Percentiles rank a stretch among this genome's conserved stretches.
Evolutionary conservation across 768 basidiomycete genomes (phyloP).

Genomic region (Pleurotus pulmonarius): DNA sequence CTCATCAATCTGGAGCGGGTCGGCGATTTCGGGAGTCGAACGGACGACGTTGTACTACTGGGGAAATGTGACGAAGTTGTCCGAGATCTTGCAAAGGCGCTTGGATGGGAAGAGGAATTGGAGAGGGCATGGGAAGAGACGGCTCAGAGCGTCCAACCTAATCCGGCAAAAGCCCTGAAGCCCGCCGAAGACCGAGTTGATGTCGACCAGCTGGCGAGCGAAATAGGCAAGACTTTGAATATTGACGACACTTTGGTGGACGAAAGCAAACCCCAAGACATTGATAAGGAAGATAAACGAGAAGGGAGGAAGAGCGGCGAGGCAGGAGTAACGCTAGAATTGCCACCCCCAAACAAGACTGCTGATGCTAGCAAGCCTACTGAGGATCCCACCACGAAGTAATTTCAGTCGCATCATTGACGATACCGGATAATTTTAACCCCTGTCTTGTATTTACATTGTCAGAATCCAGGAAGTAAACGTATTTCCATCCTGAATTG

Average conservation of each 20-base stretch:
- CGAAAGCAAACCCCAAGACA: not conserved
- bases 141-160: conserved; percentile 19
- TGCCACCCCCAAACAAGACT: no score
- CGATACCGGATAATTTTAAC: no score
- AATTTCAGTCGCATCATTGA: no score
- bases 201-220: conserved; percentile 8
- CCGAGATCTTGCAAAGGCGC: conserved; percentile 52
- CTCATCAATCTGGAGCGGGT: conserved; percentile 86
- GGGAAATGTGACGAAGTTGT: conserved; percentile 73
- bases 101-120: conserved; percentile 75
- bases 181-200: conserved; percentile 7
- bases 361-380: no score
- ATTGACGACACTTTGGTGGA: not conserved
- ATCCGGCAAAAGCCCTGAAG: conserved; percentile 8
- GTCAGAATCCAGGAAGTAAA: no score
- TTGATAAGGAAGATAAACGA: no score
- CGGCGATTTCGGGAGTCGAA: conserved; percentile 53
- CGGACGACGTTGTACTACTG: conserved; percentile 60
- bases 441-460: no score
- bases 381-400: no score
- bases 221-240: not conserved
- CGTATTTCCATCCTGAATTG: no score
- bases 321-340: no score
- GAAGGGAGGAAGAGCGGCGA: no score
- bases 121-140: conserved; percentile 53